Percentiles rank a stretch among this genome's conserved stretches.
Conservation (phyloP, 306 rosid genomes). For the Lathyrus oleraceus region DNA sequence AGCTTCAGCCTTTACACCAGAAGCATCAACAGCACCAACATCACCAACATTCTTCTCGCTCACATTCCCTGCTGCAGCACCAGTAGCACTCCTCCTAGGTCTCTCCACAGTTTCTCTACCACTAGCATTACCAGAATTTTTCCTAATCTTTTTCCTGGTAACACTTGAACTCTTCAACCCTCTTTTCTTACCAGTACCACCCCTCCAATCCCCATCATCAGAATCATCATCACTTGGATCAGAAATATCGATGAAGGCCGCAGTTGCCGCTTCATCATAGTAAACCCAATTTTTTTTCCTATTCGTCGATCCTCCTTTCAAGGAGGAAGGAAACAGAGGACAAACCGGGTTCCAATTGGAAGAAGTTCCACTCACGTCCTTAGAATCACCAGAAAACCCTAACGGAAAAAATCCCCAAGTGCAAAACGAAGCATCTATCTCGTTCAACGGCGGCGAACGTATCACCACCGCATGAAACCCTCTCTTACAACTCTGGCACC, state of each 20-base stretch:
- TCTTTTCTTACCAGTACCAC: conserved; percentile 24
- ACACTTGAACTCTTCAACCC: conserved; percentile 44
- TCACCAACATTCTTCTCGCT: conserved; percentile 36
- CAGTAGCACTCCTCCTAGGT: conserved; percentile 43
- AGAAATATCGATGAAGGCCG: conserved; percentile 51
- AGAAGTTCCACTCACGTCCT: conserved; percentile 40
- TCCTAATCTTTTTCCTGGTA: conserved; percentile 25
- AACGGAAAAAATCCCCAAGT: conserved; percentile 88
- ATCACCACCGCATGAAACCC: conserved; percentile 75
- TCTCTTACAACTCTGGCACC: conserved; percentile 79
- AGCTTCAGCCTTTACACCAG: conserved; percentile 43
- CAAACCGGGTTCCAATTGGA: conserved; percentile 75
- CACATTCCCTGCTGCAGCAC: conserved; percentile 25
- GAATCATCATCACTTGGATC: conserved; percentile 76
- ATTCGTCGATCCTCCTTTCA: conserved; percentile 41
- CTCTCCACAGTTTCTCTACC: conserved; percentile 43
- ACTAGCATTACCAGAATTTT: neutral
- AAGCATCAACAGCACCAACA: conserved; percentile 40
- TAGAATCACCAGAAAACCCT: conserved; percentile 53
- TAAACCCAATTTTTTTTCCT: conserved; percentile 44
- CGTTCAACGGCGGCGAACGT: conserved; percentile 70
- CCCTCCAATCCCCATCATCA: conserved; percentile 73
- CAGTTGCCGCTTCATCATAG: conserved; percentile 62
- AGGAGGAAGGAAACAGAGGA: conserved; percentile 66
- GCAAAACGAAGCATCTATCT: conserved; percentile 50